Evolutionary conservation across 495 filamentous ascomycete genomes (phyloP).

Genomic region (Wilcoxina mikolae): DNA sequence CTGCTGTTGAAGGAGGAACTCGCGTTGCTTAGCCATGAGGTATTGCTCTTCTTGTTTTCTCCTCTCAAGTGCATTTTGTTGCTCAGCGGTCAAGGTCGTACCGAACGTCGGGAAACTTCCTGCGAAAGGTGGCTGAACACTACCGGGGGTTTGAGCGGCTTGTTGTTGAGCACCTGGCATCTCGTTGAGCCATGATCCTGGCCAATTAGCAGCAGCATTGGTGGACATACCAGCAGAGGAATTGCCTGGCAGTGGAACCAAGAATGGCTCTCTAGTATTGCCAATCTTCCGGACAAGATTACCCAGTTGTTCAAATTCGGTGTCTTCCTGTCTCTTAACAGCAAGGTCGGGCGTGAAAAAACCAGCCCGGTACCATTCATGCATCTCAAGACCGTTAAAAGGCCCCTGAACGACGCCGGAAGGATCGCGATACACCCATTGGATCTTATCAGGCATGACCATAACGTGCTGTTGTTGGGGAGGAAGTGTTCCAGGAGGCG

Average conservation of each 20-base stretch:
- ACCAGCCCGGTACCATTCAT: conserved; percentile 97
- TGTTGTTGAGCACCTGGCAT: conserved; percentile 27
- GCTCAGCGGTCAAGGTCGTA: conserved; percentile 90
- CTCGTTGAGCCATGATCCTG: conserved; percentile 25
- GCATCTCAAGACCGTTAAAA: conserved; percentile 94
- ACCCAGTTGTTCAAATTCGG: conserved; percentile 89
- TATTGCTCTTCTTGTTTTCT: conserved; percentile 98
- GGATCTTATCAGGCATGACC: conserved; percentile 99
- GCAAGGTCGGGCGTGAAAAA: conserved; percentile 91
- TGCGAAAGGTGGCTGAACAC: conserved; percentile 86
- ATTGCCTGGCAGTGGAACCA: conserved; percentile 59
- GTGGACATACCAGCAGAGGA: conserved; percentile 36
- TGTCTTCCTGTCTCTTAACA: conserved; percentile 84
- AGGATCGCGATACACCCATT: conserved; percentile 95
- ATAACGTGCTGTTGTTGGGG: conserved; percentile 51
- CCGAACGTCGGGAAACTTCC: conserved; percentile 91
- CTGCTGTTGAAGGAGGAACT: conserved; percentile 78
- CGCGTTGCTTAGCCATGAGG: conserved; percentile 84
- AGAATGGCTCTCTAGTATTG: conserved; percentile 91
- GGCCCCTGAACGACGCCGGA: conserved; percentile 83
- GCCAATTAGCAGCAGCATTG: conserved; percentile 30
- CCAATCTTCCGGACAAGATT: conserved; percentile 91
- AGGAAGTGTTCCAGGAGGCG: conserved; percentile 19
- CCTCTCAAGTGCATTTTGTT: conserved; percentile 91
- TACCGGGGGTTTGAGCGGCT: conserved; percentile 33